Percentiles rank a stretch among this genome's conserved stretches.
Conservation (phyloP, 23 red algal species). For the Pyropia yezoensis region DNA sequence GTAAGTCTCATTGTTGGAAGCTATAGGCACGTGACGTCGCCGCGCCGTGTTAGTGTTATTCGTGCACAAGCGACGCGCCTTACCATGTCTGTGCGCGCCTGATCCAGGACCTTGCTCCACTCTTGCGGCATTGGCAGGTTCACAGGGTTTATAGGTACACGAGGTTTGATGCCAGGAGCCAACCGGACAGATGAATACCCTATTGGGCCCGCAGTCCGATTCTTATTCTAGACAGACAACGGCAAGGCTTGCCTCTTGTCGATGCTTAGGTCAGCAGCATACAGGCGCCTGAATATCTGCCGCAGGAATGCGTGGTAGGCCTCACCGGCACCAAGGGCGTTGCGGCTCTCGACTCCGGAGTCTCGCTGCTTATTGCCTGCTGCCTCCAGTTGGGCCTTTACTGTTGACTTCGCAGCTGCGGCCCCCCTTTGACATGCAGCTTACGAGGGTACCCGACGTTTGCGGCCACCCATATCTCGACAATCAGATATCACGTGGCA, state of each 20-base stretch:
- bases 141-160: background rate
- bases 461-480: background rate
- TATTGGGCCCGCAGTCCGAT: constrained; percentile 4
- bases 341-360: constrained; percentile 15
- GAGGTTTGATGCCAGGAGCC: constrained; percentile 2
- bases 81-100: constrained; percentile 11
- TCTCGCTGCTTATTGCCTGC: constrained; percentile 1
- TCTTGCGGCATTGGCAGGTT: constrained; percentile 12
- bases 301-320: too few relatives aligned
- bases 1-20: too few relatives aligned
- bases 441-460: background rate
- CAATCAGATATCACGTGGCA: background rate
- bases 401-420: background rate
- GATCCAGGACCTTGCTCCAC: background rate
- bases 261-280: background rate
- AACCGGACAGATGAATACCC: background rate
- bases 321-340: constrained; percentile 11
- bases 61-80: background rate
- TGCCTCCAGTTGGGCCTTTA: background rate
- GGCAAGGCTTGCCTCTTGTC: background rate
- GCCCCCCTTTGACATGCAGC: background rate
- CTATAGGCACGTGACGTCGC: background rate
- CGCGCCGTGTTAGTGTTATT: constrained; percentile 1
- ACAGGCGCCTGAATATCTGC: background rate
- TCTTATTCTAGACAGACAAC: background rate